Evolutionary conservation across 345 rosid genomes (phyloP).

Genomic region (Rhizophora mangle): DNA sequence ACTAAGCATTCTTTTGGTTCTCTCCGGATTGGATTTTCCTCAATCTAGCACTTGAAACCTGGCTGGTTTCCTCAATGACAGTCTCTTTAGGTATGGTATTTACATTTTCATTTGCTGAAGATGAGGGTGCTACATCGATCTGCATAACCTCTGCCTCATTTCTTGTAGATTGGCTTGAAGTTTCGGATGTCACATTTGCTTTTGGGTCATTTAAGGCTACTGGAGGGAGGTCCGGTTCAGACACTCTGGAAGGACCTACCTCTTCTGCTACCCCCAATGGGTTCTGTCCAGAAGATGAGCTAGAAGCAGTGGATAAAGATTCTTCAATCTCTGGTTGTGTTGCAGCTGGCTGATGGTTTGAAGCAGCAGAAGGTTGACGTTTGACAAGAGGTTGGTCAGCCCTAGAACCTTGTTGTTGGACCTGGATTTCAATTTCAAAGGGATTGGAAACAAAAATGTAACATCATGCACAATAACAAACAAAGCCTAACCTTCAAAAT

Average conservation of each 20-base stretch:
- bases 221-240: conserved; percentile 36
- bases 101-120: conserved; percentile 33
- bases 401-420: conserved; percentile 35
- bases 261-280: conserved; percentile 42
- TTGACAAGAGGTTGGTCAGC: conserved; percentile 35
- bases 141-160: conserved; percentile 44
- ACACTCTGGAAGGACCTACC: conserved; percentile 33
- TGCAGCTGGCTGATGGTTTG: conserved; percentile 34
- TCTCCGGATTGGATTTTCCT: conserved; percentile 49
- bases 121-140: conserved; percentile 39
- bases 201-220: conserved; percentile 22
- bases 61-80: conserved; percentile 43
- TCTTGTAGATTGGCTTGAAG: conserved; percentile 30
- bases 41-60: conserved; percentile 38
- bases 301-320: conserved; percentile 59
- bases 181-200: conserved; percentile 36
- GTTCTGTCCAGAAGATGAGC: conserved; percentile 66
- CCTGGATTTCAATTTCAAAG: conserved; percentile 21
- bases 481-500: not conserved
- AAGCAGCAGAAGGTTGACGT: conserved; percentile 15
- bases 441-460: not conserved
- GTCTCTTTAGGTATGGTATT: conserved; percentile 51
- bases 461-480: not conserved
- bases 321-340: conserved; percentile 46
- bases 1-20: conserved; percentile 16